Conservation (phyloP, 2,329 filamentous ascomycete species). For the Sodiomyces alkalinus region DNA sequence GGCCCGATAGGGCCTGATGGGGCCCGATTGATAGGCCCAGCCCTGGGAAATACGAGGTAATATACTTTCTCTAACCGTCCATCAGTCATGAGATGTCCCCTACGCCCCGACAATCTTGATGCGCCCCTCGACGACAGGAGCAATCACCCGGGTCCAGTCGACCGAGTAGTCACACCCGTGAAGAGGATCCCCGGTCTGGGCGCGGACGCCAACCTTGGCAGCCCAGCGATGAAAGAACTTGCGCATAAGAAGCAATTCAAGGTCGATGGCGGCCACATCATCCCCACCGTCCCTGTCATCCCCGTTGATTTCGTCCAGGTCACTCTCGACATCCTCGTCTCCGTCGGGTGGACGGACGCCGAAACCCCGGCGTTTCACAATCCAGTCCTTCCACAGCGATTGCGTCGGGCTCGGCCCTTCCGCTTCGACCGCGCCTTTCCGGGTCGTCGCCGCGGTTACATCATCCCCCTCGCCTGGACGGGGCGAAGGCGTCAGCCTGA, state of each 20-base stretch:
- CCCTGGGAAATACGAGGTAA: too few species aligned
- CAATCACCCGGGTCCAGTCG: constrained; percentile 69
- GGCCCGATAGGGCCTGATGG: too few species aligned
- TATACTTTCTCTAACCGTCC: too few species aligned
- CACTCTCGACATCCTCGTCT: constrained; percentile 25
- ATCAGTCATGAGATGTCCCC: too few species aligned
- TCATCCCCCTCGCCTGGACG: constrained; percentile 13
- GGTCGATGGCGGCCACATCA: constrained; percentile 28
- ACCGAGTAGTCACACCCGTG: constrained; percentile 44
- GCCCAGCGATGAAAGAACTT: constrained; percentile 63
- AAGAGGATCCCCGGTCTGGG: constrained; percentile 35
- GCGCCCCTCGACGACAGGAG: constrained; percentile 61
- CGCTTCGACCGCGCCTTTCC: not conserved
- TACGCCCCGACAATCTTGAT: constrained; percentile 34
- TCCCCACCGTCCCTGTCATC: constrained; percentile 18
- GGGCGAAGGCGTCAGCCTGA: too few species aligned
- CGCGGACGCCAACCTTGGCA: constrained; percentile 46
- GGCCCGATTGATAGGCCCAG: too few species aligned
- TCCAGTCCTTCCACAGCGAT: constrained; percentile 20
- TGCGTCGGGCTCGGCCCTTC: not conserved
- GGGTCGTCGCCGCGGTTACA: not conserved
- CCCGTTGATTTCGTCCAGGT: constrained; percentile 17
- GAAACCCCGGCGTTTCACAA: constrained; percentile 18
- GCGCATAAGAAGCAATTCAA: constrained; percentile 48
- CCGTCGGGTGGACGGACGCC: constrained; percentile 17